A percentile compares a stretch with the other conserved stretches of the same genome.
These are phyloP conservation scores for Exophiala sp. DNA, from an alignment of 2,329 filamentous ascomycete species.

Conservation along the genomic window DNA sequence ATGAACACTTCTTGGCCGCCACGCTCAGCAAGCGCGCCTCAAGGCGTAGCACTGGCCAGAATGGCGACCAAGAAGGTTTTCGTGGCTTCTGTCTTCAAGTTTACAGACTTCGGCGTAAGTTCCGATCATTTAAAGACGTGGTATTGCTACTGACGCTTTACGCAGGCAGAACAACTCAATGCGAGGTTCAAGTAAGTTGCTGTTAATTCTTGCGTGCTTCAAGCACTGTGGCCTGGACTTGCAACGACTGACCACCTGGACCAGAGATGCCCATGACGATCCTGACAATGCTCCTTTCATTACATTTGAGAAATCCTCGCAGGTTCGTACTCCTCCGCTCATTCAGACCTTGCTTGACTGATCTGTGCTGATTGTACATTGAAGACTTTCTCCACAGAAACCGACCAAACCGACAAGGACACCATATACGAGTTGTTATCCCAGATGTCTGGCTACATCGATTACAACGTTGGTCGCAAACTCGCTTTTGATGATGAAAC, in stretches of 20 bases:
- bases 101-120: conserved; percentile 18
- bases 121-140: neutral
- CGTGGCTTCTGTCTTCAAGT: conserved; percentile 17
- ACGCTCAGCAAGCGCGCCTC: neutral
- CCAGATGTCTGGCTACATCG: conserved; percentile 19
- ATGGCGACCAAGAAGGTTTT: conserved; percentile 19
- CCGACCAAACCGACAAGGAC: conserved; percentile 14
- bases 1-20: neutral
- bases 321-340: conserved; percentile 8
- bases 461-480: conserved; percentile 8
- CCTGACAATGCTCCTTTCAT: conserved; percentile 18
- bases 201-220: neutral
- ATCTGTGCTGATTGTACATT: conserved; percentile 8
- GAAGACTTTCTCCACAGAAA: conserved; percentile 22
- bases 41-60: neutral
- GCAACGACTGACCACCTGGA: neutral
- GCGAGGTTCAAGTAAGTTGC: conserved; percentile 14
- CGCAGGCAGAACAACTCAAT: conserved; percentile 17
- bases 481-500: conserved; percentile 16
- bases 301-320: conserved; percentile 13
- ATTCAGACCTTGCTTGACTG: neutral
- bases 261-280: conserved; percentile 18
- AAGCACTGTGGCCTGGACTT: neutral
- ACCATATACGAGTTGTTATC: conserved; percentile 12
- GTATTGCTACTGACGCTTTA: conserved; percentile 1